phyloP scores from a whole-genome alignment of 2,329 filamentous ascomycete species.

The Coleophoma eucalyptorum region DNA sequence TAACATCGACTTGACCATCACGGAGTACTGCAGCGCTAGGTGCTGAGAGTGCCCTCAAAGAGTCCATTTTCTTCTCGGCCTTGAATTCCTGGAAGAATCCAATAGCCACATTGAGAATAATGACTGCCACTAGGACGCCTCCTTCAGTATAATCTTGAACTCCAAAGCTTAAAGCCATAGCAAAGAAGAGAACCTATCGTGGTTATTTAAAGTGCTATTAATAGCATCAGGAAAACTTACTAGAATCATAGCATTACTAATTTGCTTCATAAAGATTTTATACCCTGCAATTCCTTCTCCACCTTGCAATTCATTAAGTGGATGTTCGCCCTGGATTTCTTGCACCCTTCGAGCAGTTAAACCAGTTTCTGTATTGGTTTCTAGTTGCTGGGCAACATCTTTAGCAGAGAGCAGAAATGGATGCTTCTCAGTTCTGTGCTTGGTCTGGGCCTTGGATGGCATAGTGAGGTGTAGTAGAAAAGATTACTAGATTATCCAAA shows the following conservation, averaged over 20 bases:
- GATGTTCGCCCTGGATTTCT: slow-evolving; percentile 55
- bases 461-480: too few relatives aligned
- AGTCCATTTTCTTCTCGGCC: slow-evolving; percentile 57
- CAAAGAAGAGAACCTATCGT: slow-evolving; percentile 29
- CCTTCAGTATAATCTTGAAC: slow-evolving; percentile 55
- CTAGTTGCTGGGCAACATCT: slow-evolving; percentile 59
- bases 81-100: slow-evolving; percentile 58
- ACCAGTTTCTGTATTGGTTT: slow-evolving; percentile 64
- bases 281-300: slow-evolving; percentile 64
- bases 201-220: not conserved
- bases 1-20: slow-evolving; percentile 42
- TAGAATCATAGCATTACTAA: slow-evolving; percentile 76
- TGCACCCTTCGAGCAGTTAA: slow-evolving; percentile 57
- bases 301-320: slow-evolving; percentile 67
- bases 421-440: slow-evolving; percentile 34
- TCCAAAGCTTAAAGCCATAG: slow-evolving; percentile 38
- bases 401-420: slow-evolving; percentile 58
- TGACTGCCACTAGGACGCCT: slow-evolving; percentile 54
- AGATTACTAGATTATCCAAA: too few relatives aligned
- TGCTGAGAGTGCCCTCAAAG: slow-evolving; percentile 49
- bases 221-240: slow-evolving; percentile 38
- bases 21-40: slow-evolving; percentile 53
- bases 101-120: slow-evolving; percentile 52
- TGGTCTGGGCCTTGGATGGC: slow-evolving; percentile 8
- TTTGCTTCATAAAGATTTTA: slow-evolving; percentile 69